Base-by-base conservation (phyloP, 345 rosid genomes). In the Arabidopsis suecica region DNA sequence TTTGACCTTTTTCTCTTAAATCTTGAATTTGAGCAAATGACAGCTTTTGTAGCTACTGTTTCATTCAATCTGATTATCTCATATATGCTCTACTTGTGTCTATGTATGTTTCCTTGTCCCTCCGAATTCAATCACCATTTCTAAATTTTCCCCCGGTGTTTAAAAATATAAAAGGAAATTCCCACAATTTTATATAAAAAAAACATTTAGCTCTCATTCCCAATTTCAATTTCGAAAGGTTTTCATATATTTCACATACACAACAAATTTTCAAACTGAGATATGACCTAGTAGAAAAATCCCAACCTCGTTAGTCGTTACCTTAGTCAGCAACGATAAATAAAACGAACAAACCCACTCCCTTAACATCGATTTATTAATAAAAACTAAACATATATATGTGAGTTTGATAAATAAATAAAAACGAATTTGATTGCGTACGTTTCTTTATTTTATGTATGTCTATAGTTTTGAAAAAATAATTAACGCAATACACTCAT, bases 1-100 rank as follows among this genome's bases (percentile, higher is more conserved):
- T 34, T 58, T 34, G 41, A 58, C 25, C 34, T 58, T 57, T 34
- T 1, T 9, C 8, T 34, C 40, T 64, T 13, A 45, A 41, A 41
- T 8, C 7, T 40, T 3, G 16, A 12, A 42, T 42, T 42, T 62
- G 4, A 25, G 36, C 37, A 42, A 25, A 25, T 28, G 67, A 42
- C 34, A 62, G 37, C 68, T 62, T 62, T 42, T 14, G 37, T 62
- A 61, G 50, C 66, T 25, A 41, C 36, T 41, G 33, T 22, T 12
- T 61, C 66, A 41, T 41, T 61, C 22, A 61, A 13, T 25, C 22
- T n/a, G 13, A 57, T 33, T 32, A 32, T 11, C 45, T 37, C 16
- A 2, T 59, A 5, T 9, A 16, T 18, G 64, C 18, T 45, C 20
- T 45, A 13, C 13, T 54, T n/a, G 20, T 47, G 22, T n/a, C 18